These are phyloP conservation scores for Candida sojae DNA, from an alignment of 1,139 yeast species.

Conservation along the genomic window DNA sequence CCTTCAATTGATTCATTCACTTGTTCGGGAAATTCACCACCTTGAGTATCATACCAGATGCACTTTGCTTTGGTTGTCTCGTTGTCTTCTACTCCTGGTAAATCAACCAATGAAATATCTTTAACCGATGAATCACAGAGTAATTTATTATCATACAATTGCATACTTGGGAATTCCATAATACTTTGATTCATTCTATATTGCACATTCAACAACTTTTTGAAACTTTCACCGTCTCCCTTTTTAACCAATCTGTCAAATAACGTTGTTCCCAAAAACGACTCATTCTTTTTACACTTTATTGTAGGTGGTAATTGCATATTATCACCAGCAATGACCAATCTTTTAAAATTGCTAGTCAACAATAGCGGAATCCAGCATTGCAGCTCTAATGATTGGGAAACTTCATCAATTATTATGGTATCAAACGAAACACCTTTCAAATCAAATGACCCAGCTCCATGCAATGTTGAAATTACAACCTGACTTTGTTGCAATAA, in stretches of 20 bases:
- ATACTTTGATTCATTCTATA: conserved; percentile 83
- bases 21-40: conserved; percentile 75
- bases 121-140: conserved; percentile 65
- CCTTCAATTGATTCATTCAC: conserved; percentile 42
- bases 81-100: conserved; percentile 48
- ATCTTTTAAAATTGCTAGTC: conserved; percentile 57
- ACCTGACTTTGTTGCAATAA: conserved; percentile 65
- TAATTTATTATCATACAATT: conserved; percentile 63
- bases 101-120: conserved; percentile 52
- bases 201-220: conserved; percentile 66
- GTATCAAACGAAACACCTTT: conserved; percentile 63
- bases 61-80: conserved; percentile 35
- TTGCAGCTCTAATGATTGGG: conserved; percentile 92
- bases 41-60: conserved; percentile 91
- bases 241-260: conserved; percentile 77
- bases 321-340: conserved; percentile 85
- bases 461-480: conserved; percentile 82
- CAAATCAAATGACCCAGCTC: conserved; percentile 75
- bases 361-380: conserved; percentile 93
- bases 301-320: conserved; percentile 84
- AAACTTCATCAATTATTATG: conserved; percentile 90
- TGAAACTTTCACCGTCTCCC: conserved; percentile 47
- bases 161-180: conserved; percentile 75
- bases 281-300: conserved; percentile 33
- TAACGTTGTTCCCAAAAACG: conserved; percentile 51